Evolutionary conservation across 2,329 filamentous ascomycete species (phyloP), one percentile per base, ranked within the genome.

Genomic region (Penicillium sp.): DNA sequence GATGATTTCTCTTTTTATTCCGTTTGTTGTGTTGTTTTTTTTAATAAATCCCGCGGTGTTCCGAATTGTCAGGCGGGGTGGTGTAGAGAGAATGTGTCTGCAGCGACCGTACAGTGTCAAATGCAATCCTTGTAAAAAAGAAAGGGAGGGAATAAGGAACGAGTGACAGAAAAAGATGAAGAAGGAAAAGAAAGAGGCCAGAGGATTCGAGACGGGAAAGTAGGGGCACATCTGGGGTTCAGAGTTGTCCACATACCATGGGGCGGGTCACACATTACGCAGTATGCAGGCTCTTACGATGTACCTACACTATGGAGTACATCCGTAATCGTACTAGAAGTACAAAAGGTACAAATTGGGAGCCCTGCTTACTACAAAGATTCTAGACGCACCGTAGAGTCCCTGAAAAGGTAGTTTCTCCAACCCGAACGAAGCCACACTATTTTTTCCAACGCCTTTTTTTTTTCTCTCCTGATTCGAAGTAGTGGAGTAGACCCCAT

Each of bases 171-270:
- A 33, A 35, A 29, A 17, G 9, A 49, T 27, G 27, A 31, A 19
- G 27, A 25, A 35, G 50, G 17, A 19, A 19, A 53, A 31, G 29
- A 27, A 36, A n/a, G 21, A 9, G n/a, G n/a, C 29, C 15, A 33
- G 27, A 43, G 31, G 44, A 17, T 47, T 48, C 21, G 45, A 45
- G 39, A 51, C 36, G 49, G 49, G 36, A 49, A 45, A 52, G 51
- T 55, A 55, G 45, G 53, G 53, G 53, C 53, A 49, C 53, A 55
- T 56, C 53, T 56, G 53, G 53, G 53, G 53, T 55, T 55, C 53
- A 44, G 31, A 45, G 29, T 49, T 55, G 53, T 52, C 53, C 53
- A 44, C 53, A 56, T 56, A 52, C 53, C 53, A 56, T 56, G 47
- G 53, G 53, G 53, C 53, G 53, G 53, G 53, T 44, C 53, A n/a